Evolutionary conservation across 352 stramenopile genomes (phyloP).

Genomic region (Pythium periplocum): DNA sequence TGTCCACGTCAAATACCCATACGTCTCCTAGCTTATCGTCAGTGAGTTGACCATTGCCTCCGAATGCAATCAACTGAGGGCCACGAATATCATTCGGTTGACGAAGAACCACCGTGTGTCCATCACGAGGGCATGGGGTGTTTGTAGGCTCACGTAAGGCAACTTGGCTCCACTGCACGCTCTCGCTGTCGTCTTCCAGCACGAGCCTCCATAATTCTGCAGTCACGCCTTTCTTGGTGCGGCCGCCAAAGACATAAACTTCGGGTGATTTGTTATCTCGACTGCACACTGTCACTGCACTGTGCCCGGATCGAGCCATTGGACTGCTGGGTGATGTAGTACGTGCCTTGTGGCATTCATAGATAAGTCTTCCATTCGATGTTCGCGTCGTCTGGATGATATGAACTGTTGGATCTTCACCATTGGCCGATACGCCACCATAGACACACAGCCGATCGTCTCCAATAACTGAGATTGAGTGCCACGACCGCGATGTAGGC

Average conservation of each 20-base stretch:
- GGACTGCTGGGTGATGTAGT: neutral
- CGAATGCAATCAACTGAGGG: constrained; percentile 45
- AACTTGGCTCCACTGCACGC: constrained; percentile 2
- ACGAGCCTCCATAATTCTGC: constrained; percentile 26
- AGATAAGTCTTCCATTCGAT: neutral
- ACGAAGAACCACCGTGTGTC: constrained; percentile 49
- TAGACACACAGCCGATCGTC: constrained; percentile 33
- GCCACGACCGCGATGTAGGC: constrained; percentile 54
- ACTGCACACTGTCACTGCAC: constrained; percentile 24
- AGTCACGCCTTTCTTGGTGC: constrained; percentile 59
- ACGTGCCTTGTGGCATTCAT: too few species aligned
- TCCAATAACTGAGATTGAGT: constrained; percentile 33
- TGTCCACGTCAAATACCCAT: constrained; percentile 49
- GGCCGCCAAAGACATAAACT: constrained; percentile 52
- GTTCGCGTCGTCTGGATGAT: constrained; percentile 17
- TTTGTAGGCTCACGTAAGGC: constrained; percentile 2
- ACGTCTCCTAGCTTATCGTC: constrained; percentile 66
- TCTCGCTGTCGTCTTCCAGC: neutral
- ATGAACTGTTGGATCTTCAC: constrained; percentile 44
- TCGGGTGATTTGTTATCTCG: constrained; percentile 1
- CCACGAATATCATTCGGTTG: neutral
- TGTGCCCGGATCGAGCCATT: constrained; percentile 39
- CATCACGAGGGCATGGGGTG: constrained; percentile 40
- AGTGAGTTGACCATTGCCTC: constrained; percentile 65
- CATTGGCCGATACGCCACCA: constrained; percentile 49